A percentile compares a stretch with the other conserved stretches of the same genome.
phyloP scores from a whole-genome alignment of 805 yeast genomes.

The Middelhovenomyces tepae region DNA sequence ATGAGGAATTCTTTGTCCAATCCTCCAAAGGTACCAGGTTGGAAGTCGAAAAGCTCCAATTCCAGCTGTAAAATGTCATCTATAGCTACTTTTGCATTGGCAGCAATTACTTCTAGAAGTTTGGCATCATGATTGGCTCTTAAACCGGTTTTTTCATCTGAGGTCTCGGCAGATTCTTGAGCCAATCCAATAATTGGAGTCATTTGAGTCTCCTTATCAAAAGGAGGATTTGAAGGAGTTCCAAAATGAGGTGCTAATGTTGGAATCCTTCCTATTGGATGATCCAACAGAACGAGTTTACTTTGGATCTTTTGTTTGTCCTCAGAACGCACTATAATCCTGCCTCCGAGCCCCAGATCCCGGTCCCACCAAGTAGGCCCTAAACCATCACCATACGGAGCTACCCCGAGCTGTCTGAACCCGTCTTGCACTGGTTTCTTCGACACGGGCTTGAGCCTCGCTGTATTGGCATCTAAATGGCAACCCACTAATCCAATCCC shows the following conservation, averaged over 20 bases:
- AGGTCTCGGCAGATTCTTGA: conserved; percentile 31
- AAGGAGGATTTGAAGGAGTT: conserved; percentile 54
- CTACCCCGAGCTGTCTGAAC: conserved; percentile 69
- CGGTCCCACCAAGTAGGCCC: conserved; percentile 66
- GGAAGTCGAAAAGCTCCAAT: conserved; percentile 72
- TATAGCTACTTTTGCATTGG: conserved; percentile 48
- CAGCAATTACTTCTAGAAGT: conserved; percentile 60
- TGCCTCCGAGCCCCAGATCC: conserved; percentile 79
- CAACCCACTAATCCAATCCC: conserved; percentile 62
- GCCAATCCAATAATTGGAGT: conserved; percentile 68
- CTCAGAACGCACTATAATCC: conserved; percentile 45
- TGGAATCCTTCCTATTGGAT: conserved; percentile 65
- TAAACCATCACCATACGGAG: conserved; percentile 63
- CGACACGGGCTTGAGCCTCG: conserved; percentile 64
- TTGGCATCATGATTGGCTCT: conserved; percentile 59
- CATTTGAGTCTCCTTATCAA: conserved; percentile 70
- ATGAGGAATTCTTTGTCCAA: conserved; percentile 65
- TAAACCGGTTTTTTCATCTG: conserved; percentile 57
- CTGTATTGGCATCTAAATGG: conserved; percentile 69
- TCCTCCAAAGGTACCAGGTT: conserved; percentile 73
- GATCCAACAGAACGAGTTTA: conserved; percentile 31
- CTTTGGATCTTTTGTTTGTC: conserved; percentile 23
- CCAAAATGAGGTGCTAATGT: conserved; percentile 87
- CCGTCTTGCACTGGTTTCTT: conserved; percentile 56
- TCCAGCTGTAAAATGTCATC: conserved; percentile 61